These are phyloP conservation scores for Castanea crenata DNA, from an alignment of 306 rosid species.

Conservation along the genomic window DNA sequence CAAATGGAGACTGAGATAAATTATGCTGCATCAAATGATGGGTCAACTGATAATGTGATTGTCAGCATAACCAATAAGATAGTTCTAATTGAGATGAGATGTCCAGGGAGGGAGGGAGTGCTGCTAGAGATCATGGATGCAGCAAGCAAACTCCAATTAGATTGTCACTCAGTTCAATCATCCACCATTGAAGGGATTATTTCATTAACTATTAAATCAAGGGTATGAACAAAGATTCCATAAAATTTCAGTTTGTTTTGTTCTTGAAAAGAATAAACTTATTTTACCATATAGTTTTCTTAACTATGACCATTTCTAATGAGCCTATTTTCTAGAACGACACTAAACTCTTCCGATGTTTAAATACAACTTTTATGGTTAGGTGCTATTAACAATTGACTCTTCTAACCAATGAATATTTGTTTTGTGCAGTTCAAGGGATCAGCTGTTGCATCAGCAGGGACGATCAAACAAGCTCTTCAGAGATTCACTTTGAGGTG, in stretches of 20 bases:
- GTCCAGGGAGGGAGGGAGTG: slow-evolving; percentile 54
- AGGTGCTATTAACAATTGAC: not conserved
- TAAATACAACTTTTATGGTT: not conserved
- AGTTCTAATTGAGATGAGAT: slow-evolving; percentile 54
- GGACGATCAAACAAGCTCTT: slow-evolving; percentile 34
- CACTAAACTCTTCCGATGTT: not conserved
- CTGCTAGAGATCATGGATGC: slow-evolving; percentile 67
- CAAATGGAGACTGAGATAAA: slow-evolving; percentile 36
- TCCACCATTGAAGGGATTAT: slow-evolving; percentile 59
- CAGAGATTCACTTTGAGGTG: slow-evolving; percentile 21
- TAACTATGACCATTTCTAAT: not conserved
- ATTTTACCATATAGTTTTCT: not conserved
- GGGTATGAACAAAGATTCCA: slow-evolving; percentile 39
- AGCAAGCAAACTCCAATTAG: slow-evolving; percentile 48
- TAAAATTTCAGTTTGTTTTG: not conserved
- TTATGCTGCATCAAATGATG: slow-evolving; percentile 21
- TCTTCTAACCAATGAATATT: not conserved
- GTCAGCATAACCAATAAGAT: slow-evolving; percentile 42
- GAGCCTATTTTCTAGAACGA: not conserved
- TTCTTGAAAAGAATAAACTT: slow-evolving; percentile 1
- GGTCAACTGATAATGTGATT: slow-evolving; percentile 35
- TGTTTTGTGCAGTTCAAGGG: slow-evolving; percentile 32
- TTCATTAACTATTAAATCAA: slow-evolving; percentile 54
- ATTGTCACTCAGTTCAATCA: slow-evolving; percentile 74
- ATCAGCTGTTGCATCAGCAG: slow-evolving; percentile 16